Evolutionary conservation across 2,329 filamentous ascomycete species (phyloP).

Genomic region (Huntiella moniliformis): DNA sequence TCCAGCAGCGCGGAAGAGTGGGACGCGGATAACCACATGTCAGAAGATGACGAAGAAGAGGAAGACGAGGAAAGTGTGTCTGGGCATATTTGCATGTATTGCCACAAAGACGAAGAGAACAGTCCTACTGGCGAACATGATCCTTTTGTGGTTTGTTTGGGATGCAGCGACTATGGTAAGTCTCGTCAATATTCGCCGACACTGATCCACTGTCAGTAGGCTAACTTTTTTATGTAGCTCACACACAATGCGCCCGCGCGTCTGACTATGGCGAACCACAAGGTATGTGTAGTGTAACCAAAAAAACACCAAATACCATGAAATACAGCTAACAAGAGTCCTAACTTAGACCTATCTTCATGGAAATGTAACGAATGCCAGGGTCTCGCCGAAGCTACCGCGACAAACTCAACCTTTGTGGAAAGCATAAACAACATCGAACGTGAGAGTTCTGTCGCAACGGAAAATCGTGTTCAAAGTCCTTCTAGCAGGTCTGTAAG

Average conservation of each 20-base stretch:
- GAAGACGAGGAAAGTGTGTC: conserved; percentile 38
- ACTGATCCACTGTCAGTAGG: not conserved
- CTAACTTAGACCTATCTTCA: not conserved
- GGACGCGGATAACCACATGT: conserved; percentile 37
- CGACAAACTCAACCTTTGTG: conserved; percentile 1
- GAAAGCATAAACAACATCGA: not conserved
- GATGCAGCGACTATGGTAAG: conserved; percentile 71
- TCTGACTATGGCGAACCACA: conserved; percentile 19
- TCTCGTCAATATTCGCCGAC: conserved; percentile 14
- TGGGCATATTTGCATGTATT: conserved; percentile 44
- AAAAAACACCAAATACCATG: too few species aligned
- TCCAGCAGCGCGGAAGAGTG: conserved; percentile 38
- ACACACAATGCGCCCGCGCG: conserved; percentile 73
- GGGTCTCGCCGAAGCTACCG: conserved; percentile 14
- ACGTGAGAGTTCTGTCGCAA: not conserved
- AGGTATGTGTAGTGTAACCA: too few species aligned
- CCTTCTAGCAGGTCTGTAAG: not conserved
- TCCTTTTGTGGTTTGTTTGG: conserved; percentile 53
- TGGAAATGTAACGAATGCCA: conserved; percentile 34
- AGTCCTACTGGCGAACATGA: conserved; percentile 48
- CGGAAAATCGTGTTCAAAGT: not conserved
- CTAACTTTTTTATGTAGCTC: conserved; percentile 36
- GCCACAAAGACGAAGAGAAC: conserved; percentile 58
- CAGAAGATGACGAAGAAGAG: conserved; percentile 34
- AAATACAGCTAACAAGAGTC: too few species aligned